These are phyloP conservation scores for Sungouiella thailandica DNA, from an alignment of 805 yeast genomes.

Conservation along the genomic window DNA sequence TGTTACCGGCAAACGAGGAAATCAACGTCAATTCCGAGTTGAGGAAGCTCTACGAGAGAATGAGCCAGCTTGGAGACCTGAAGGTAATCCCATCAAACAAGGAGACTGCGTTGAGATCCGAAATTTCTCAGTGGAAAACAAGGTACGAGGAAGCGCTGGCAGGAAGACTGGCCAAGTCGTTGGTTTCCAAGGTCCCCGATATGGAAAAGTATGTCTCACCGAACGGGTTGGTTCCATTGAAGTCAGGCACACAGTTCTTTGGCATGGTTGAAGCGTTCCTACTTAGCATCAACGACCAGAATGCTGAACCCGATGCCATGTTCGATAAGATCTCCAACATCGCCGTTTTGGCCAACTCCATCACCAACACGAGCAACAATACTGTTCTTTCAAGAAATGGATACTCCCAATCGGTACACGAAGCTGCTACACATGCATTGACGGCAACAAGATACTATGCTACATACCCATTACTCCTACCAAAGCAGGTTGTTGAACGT, in stretches of 20 bases:
- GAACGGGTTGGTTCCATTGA: slow-evolving; percentile 44
- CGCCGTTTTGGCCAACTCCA: slow-evolving; percentile 41
- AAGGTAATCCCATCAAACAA: slow-evolving; percentile 5
- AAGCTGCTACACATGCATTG: slow-evolving; percentile 68
- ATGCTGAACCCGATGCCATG: slow-evolving; percentile 32
- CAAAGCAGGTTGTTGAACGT: slow-evolving; percentile 65
- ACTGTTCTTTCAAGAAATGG: slow-evolving; percentile 26
- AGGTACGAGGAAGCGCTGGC: slow-evolving; percentile 47
- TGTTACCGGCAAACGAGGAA: not conserved
- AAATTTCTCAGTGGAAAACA: slow-evolving; percentile 45
- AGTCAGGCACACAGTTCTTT: slow-evolving; percentile 42
- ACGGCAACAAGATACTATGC: slow-evolving; percentile 74
- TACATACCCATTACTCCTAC: slow-evolving; percentile 58
- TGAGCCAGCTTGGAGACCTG: slow-evolving; percentile 21
- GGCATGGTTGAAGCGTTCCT: slow-evolving; percentile 45
- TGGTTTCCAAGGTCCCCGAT: slow-evolving; percentile 3
- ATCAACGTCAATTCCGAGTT: slow-evolving; percentile 17
- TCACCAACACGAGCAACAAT: slow-evolving; percentile 30
- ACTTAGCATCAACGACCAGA: slow-evolving; percentile 22
- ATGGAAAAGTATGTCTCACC: slow-evolving; percentile 27
- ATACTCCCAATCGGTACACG: slow-evolving; percentile 48
- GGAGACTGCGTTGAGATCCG: slow-evolving; percentile 19
- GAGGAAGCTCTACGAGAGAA: slow-evolving; percentile 21
- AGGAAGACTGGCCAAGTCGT: slow-evolving; percentile 16
- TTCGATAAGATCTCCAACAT: slow-evolving; percentile 50